Conservation (phyloP, 257 asterid species). For the Verbascum thapsus region DNA sequence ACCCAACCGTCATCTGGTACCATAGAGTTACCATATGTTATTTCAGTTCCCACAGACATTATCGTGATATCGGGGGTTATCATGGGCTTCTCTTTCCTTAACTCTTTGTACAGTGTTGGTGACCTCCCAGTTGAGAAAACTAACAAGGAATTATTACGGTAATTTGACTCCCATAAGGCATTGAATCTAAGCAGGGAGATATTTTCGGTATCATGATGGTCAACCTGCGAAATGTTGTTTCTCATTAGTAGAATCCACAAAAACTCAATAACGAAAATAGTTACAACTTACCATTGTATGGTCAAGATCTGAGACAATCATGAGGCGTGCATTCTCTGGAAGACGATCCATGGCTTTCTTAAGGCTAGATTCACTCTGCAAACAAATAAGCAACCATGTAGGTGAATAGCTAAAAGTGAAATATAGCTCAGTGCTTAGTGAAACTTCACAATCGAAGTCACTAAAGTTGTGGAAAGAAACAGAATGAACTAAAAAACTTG, state of each 20-base stretch:
- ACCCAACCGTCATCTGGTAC: constrained; percentile 96
- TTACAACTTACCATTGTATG: constrained; percentile 77
- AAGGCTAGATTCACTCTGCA: constrained; percentile 47
- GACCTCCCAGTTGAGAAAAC: constrained; percentile 99
- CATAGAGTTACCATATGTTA: constrained; percentile 94
- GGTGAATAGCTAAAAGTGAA: constrained; percentile 12
- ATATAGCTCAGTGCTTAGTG: constrained; percentile 6
- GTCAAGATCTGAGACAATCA: constrained; percentile 98
- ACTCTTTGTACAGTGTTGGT: constrained; percentile 81
- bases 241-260: constrained; percentile 23
- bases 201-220: constrained; percentile 81
- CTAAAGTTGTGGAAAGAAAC: not conserved
- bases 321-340: constrained; percentile 67
- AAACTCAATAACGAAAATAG: constrained; percentile 13
- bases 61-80: constrained; percentile 94
- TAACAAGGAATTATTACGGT: constrained; percentile 80
- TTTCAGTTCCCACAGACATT: constrained; percentile 97
- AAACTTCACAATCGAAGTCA: too few relatives aligned
- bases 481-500: not conserved
- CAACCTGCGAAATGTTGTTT: constrained; percentile 65
- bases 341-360: constrained; percentile 68
- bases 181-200: constrained; percentile 88
- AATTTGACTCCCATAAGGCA: constrained; percentile 93
- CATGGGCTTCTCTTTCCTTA: constrained; percentile 98
- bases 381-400: constrained; percentile 21